Evolutionary conservation across 2,329 filamentous ascomycete species (phyloP), one percentile per base, ranked within the genome.

Genomic region (Leptoxyphium fumago): DNA sequence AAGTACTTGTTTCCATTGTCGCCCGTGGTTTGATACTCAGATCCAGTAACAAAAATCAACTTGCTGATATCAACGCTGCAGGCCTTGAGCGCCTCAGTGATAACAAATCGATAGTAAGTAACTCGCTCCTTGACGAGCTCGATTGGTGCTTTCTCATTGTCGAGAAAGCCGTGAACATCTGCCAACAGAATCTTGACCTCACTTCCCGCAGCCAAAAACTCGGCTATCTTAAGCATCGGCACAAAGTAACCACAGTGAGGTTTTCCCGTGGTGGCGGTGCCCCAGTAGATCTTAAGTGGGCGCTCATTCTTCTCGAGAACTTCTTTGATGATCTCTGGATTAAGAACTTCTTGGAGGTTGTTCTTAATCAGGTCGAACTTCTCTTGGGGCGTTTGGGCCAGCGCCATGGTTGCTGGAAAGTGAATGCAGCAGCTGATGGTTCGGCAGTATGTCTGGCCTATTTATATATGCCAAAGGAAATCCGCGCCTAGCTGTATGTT

Each of bases 211-310:
- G 77, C 74, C 29, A 95, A 77, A 57, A 94, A 78, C 61, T 95
- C 82, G 34, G 86, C 87, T 49, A 95, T 82, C 66, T 95, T 95
- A 59, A 94, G 77, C 54, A 83, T 81, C 5, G 87, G 81, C 9
- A 91, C 82, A 49, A 94, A 84, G 72, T 94, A 94, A 53, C 85
- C 88, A 61, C 78, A 84, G 64, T 95, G 88, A 44, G 87, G 87
- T 47, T 80, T 74, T n/a, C 86, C 86, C 0, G 86, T 93, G 13
- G 85, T 86, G 14, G 84, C 84, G 34, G 82, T 89, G 38, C 82
- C 84, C 85, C 84, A 93, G 77, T 94, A 94, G 62, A 93, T 77
- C 61, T 79, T 82, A 42, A 84, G 73, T 43, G 78, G 75, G 40
- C 80, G 74, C 43, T 84, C 79, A 61, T 84, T 73, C 47, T 77